Evolutionary conservation across 495 filamentous ascomycete genomes (phyloP).

Genomic region (Margaritispora aquatica): DNA sequence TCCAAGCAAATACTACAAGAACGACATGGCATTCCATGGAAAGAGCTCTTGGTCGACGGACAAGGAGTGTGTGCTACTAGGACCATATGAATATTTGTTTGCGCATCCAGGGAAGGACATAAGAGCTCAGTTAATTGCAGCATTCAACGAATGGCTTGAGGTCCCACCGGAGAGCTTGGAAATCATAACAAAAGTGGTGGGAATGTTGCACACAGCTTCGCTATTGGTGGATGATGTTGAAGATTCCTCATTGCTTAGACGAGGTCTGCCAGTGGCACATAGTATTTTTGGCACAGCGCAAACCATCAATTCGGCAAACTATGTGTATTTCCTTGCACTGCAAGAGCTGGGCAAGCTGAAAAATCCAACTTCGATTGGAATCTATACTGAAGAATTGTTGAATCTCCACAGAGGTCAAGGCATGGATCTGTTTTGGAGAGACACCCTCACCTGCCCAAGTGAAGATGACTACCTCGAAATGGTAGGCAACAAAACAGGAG

Average conservation of each 20-base stretch:
- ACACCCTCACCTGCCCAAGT: conserved; percentile 85
- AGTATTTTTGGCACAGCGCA: conserved; percentile 92
- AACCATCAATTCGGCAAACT: conserved; percentile 96
- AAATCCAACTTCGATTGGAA: conserved; percentile 63
- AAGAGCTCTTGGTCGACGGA: conserved; percentile 54
- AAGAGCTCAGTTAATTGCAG: conserved; percentile 73
- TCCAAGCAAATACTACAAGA: conserved; percentile 37
- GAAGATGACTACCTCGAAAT: conserved; percentile 98
- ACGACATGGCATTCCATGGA: conserved; percentile 33
- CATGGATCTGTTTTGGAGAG: conserved; percentile 97
- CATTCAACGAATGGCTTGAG: conserved; percentile 86
- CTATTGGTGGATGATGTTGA: conserved; percentile 91
- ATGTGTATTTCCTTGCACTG: conserved; percentile 89
- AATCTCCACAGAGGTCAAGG: conserved; percentile 96
- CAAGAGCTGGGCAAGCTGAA: conserved; percentile 71
- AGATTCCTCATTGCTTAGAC: conserved; percentile 75
- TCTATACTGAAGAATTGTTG: conserved; percentile 83
- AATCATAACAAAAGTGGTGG: conserved; percentile 81
- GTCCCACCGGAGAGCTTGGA: conserved; percentile 72
- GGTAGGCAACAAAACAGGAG: conserved; percentile 97
- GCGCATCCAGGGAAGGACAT: conserved; percentile 89
- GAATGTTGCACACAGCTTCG: conserved; percentile 91
- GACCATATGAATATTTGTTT: conserved; percentile 84
- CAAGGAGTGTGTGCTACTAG: conserved; percentile 75
- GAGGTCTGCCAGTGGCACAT: conserved; percentile 89